Evolutionary conservation across 345 rosid genomes (phyloP).

Genomic region (Acer yangbiense): DNA sequence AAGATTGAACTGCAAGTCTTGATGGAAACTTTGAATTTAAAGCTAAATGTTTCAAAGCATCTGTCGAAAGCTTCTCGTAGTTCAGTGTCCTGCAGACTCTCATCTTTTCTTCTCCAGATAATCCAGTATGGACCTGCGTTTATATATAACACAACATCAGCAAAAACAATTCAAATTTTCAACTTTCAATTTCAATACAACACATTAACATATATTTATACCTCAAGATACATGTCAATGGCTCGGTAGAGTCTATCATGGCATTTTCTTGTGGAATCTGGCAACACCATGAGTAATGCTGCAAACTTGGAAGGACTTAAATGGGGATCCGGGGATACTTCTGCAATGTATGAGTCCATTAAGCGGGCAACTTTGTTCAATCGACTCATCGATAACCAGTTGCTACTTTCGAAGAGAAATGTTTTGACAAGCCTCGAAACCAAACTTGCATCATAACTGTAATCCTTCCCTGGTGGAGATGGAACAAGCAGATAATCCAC

Average conservation of each 20-base stretch:
- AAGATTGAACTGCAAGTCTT: slow-evolving; percentile 28
- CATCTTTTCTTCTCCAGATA: slow-evolving; percentile 38
- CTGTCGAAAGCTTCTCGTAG: slow-evolving; percentile 47
- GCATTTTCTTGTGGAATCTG: slow-evolving; percentile 47
- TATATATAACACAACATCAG: background rate
- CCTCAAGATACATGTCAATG: slow-evolving; percentile 57
- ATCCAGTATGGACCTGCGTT: slow-evolving; percentile 45
- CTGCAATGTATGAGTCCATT: slow-evolving; percentile 49
- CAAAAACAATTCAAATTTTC: background rate
- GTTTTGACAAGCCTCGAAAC: slow-evolving; percentile 46
- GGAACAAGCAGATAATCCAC: slow-evolving; percentile 45
- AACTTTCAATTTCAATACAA: background rate
- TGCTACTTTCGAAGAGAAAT: slow-evolving; percentile 27
- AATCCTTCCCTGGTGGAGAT: slow-evolving; percentile 24
- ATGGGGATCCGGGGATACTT: slow-evolving; percentile 51
- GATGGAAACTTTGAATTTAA: slow-evolving; percentile 46
- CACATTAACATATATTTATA: slow-evolving; percentile 12
- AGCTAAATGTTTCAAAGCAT: slow-evolving; percentile 32
- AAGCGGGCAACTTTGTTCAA: slow-evolving; percentile 41
- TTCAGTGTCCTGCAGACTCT: slow-evolving; percentile 39
- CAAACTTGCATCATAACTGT: slow-evolving; percentile 47
- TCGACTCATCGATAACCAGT: slow-evolving; percentile 8
- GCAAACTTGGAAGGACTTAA: slow-evolving; percentile 42
- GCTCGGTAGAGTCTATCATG: slow-evolving; percentile 44
- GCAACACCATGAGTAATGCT: slow-evolving; percentile 39